Evolutionary conservation across 768 basidiomycete genomes (phyloP), one percentile per base, ranked within the genome.

Genomic region (Lanmaoa pseudosensibilis): DNA sequence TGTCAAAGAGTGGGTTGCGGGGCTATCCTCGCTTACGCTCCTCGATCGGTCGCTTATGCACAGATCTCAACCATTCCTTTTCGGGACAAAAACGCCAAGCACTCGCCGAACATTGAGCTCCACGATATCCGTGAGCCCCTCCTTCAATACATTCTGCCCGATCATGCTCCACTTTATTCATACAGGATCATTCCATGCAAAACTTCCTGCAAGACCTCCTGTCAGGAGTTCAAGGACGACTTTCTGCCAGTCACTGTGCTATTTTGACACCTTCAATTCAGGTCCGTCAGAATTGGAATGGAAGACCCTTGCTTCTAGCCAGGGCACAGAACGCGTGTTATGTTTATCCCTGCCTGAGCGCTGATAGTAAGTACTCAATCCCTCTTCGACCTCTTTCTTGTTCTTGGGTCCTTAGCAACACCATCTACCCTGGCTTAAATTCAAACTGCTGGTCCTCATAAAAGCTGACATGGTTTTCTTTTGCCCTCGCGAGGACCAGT

Each of bases 21-120:
- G 27, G 27, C 27, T 27, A 39, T 43, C 19, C 25, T 61, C 59
- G 54, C 50, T 52, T 61, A 36, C 25, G n/a, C 12, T 2, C 4
- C 46, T 55, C 53, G 57, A 63, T 62, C 56, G 10, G 37, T 61
- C 25, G 51, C 56, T 63, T 54, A 48, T 43, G 40, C 49, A 57
- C 39, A 15, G 15, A 16, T 7, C 3, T 47, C 19, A 32, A 34
- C 51, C 16, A 27, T 34, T 49, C 64, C 62, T 54, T 55, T 61
- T 55, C 27, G 34, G 55, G 61, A 53, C 43, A 44, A 25, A 18
- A 18, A 25, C 46, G 3, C 12, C 4, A 16, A 36, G 23, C 19
- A 18, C 9, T 12, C 19, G 25, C 13, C 16, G n/a, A 40, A 7
- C 50, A 16, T 44, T 27, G 27, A 32, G 21, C n/a, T 16, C 30